Evolutionary conservation across 768 basidiomycete genomes (phyloP), one percentile per base, ranked within the genome.

Genomic region (Leccinum truebloodii): DNA sequence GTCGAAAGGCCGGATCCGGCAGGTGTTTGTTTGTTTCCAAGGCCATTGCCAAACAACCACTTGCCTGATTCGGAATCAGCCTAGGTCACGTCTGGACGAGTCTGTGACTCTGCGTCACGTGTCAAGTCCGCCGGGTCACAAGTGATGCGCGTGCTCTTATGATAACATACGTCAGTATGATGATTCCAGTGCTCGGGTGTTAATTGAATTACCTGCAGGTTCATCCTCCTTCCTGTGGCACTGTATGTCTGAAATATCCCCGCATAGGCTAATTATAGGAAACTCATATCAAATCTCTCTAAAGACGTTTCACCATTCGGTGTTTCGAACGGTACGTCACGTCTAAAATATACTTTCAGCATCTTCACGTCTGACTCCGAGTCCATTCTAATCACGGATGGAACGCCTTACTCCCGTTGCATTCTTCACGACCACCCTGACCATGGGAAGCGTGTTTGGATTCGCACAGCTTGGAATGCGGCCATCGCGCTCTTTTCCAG

Each of bases 11-110:
- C 63, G 46, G 63, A 64, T 63, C 22, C 3, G 60, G 63, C 18
- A 58, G 50, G 61, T 18, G 73, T 66, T 65, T 72, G 71, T 72
- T 72, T 74, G 55, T 56, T 72, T 67, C 60, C 16, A 60, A 73
- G 53, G 71, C 60, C 16, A n/a, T 67, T 64, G 73, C 65, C 65
- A 72, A 72, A 72, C 54, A 72, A 59, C 34, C 49, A 30, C 57
- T 41, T 59, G 54, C 61, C 57, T 44, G 9, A 51, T 64, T 44
- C 32, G 44, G 44, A 44, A n/a, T 20, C 8, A n/a, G 9, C n/a
- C 41, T 10, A 20, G 10, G 32, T 13, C 32, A 13, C 32, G 41
- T 44, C 12, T n/a, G 18, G 41, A 37, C 35, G 35, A 37, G 35
- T 16, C 41, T 9, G 41, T 41, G 41, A 18, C 8, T 14, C 8